A percentile compares a stretch with the other conserved stretches of the same genome.
These are phyloP conservation scores for Chrysoporthe cubensis DNA, from an alignment of 2,329 filamentous ascomycete species.

Conservation along the genomic window DNA sequence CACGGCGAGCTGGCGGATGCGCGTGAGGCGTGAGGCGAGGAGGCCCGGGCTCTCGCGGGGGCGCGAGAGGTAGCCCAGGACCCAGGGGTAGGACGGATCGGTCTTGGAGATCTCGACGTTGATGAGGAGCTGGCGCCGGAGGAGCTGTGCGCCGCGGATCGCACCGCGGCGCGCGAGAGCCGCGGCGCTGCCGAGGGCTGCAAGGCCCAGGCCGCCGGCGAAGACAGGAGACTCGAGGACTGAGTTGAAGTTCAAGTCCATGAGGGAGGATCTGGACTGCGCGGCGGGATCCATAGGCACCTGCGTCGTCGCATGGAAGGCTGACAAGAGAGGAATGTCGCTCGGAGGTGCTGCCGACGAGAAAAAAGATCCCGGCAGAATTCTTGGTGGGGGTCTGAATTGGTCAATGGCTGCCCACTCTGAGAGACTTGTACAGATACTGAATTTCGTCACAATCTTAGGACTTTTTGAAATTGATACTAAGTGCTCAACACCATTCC, in stretches of 20 bases:
- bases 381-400: conserved; percentile 25
- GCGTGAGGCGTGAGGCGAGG: conserved; percentile 60
- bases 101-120: conserved; percentile 95
- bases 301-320: conserved; percentile 23
- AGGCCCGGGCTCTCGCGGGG: conserved; percentile 70
- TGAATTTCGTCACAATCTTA: not conserved
- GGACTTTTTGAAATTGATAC: not conserved
- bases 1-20: conserved; percentile 63
- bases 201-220: conserved; percentile 83
- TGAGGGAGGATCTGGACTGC: conserved; percentile 27
- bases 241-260: conserved; percentile 54
- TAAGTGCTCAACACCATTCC: not conserved
- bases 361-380: conserved; percentile 17
- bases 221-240: conserved; percentile 68
- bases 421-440: not conserved
- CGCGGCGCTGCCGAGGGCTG: conserved; percentile 80
- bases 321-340: conserved; percentile 6
- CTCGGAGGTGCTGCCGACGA: conserved; percentile 2
- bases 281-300: conserved; percentile 31
- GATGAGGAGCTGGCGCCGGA: conserved; percentile 86
- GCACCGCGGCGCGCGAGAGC: conserved; percentile 80
- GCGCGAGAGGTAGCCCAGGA: conserved; percentile 90
- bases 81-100: conserved; percentile 92
- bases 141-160: conserved; percentile 70
- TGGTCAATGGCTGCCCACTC: not conserved